Base-by-base conservation (phyloP, 208 protist species). In the Porcisia hertigi region DNA sequence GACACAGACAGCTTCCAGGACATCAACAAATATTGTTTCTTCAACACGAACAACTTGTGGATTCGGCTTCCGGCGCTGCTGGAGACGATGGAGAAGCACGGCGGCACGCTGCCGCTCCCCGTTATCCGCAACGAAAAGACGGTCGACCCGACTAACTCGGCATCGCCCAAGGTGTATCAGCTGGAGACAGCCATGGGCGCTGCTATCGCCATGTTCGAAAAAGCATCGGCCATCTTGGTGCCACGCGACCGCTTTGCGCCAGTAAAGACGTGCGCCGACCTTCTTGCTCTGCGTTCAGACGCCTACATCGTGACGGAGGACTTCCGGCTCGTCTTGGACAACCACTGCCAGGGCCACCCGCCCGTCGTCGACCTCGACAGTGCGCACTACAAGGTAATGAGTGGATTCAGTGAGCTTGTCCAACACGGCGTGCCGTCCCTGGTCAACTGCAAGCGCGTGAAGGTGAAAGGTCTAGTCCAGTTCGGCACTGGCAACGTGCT, bases 21-120 rank as follows among this genome's bases (percentile, higher is more conserved):
- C 73, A 97, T 99, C 71, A 80, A 85, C 60, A 99, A 98, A 79
- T 98, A 99, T 89, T 90, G 91, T 59, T 98, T 99, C 85, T 99
- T 99, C 88, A 99, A 99, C 87, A 99, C 99, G 23, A 99, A 99
- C 91, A 99, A 99, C 89, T 77, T 99, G 47, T 99, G 98, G 98
- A 78, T 99, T 25, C 86, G 96, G 67, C 83, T 99, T 30, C 75
- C 82, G 14, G 89, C 95, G 49, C 89, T 99, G 57, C 80, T 97
- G 71, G 76, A 70, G 43, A 75, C 82, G 63, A 93, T 97, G 88
- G 83, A 94, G 41, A 30, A 73, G 53, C 49, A 93, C 67, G 63
- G 77, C 39, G 92, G 89, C 69, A 82, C 82, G 20, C 82, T 97
- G 14, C 86, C 84, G 25, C 88, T 97, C 65, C 88, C 92, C 12